phyloP scores from a whole-genome alignment of 805 yeast genomes.

The Monosporozyma unispora region DNA sequence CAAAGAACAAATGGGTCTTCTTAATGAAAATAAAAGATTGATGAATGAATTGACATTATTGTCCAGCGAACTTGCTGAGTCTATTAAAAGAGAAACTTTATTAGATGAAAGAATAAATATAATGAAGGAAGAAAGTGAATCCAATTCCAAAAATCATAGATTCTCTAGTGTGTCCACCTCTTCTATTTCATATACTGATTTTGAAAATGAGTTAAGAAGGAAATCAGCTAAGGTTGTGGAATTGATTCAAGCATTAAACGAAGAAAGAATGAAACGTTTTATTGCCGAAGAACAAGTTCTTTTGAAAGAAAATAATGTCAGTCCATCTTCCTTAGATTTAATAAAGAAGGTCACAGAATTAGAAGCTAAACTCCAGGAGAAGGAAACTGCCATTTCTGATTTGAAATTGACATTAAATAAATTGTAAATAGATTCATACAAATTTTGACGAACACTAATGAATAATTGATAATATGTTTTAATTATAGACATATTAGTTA shows the following conservation, averaged over 20 bases:
- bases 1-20: slow-evolving; percentile 52
- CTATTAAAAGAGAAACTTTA: slow-evolving; percentile 59
- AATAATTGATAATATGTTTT: neutral
- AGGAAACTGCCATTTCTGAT: slow-evolving; percentile 42
- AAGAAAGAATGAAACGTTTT: slow-evolving; percentile 56
- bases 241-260: slow-evolving; percentile 48
- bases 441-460: neutral
- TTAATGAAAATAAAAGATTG: slow-evolving; percentile 50
- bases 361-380: slow-evolving; percentile 37
- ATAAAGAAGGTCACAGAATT: slow-evolving; percentile 49
- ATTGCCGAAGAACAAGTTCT: slow-evolving; percentile 65
- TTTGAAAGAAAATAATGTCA: slow-evolving; percentile 42
- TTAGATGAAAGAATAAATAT: slow-evolving; percentile 38
- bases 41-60: slow-evolving; percentile 58
- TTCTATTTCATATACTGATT: slow-evolving; percentile 13
- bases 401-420: slow-evolving; percentile 1
- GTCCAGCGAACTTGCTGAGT: slow-evolving; percentile 62
- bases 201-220: slow-evolving; percentile 30
- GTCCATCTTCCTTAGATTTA: slow-evolving; percentile 47
- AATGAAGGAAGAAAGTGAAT: neutral
- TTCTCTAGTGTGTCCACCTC: neutral
- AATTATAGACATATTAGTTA: too few species aligned
- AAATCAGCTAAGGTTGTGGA: slow-evolving; percentile 39
- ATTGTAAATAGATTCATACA: neutral
- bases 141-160: neutral